Conservation (phyloP, 176 grass and related monocot species). For the Calamus simplicifolius region DNA sequence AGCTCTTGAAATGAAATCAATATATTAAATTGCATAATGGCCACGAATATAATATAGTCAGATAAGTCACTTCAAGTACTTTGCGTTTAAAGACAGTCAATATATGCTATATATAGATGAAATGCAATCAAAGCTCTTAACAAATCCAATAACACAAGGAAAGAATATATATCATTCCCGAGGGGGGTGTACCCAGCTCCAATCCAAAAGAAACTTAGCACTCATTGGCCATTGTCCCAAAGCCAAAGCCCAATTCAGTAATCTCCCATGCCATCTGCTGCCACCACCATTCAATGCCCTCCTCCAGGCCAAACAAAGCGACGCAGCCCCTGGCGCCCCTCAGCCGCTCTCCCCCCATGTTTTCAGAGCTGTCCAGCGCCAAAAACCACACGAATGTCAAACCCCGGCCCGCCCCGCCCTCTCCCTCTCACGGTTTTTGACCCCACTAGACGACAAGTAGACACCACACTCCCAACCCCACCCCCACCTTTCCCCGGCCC, state of each 20-base stretch:
- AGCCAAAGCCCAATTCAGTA: not conserved
- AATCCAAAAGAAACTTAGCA: too few relatives aligned
- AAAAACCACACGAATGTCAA: conserved; percentile 52
- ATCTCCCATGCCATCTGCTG: not conserved
- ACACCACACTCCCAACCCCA: not conserved
- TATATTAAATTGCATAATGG: too few relatives aligned
- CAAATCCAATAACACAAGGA: conserved; percentile 22
- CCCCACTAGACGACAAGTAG: conserved; percentile 9
- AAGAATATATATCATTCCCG: conserved; percentile 71
- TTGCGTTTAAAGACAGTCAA: not conserved
- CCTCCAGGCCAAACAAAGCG: conserved; percentile 19
- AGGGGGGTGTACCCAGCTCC: conserved; percentile 4
- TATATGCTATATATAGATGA: not conserved
- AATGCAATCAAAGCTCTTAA: conserved; percentile 27
- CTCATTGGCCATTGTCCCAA: too few relatives aligned
- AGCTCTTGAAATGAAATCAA: too few relatives aligned
- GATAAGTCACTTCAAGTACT: not conserved
- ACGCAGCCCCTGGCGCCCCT: conserved; percentile 40
- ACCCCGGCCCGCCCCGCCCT: not conserved
- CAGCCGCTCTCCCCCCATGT: conserved; percentile 50
- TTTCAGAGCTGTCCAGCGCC: conserved; percentile 50
- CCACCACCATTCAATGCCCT: conserved; percentile 4
- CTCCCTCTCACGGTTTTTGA: conserved; percentile 14
- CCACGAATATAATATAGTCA: too few relatives aligned
- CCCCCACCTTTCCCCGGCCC: conserved; percentile 6